Conservation (phyloP, 331 rosid species). For the Dryas integrifolia region DNA sequence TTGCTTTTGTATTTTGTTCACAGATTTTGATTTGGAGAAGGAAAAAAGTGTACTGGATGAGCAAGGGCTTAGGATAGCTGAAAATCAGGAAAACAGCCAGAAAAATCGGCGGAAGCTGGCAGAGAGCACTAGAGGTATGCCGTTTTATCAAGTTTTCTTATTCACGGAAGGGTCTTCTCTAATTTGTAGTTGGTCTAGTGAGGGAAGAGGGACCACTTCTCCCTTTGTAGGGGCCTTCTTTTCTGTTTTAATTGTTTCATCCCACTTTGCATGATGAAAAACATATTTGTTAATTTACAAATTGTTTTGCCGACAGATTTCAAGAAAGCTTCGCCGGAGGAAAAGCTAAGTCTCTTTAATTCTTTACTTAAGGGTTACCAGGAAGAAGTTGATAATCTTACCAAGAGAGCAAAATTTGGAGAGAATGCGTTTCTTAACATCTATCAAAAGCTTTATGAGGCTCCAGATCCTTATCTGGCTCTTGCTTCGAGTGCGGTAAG, state of each 20-base stretch:
- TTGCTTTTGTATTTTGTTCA: constrained; percentile 12
- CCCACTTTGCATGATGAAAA: background rate
- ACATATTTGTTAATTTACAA: background rate
- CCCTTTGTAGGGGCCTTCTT: background rate
- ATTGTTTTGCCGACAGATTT: constrained; percentile 54
- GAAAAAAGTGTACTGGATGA: constrained; percentile 83
- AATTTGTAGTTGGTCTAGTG: background rate
- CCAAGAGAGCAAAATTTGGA: constrained; percentile 93
- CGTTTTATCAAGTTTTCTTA: background rate
- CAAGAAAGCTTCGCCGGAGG: constrained; percentile 80
- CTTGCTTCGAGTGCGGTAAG: constrained; percentile 90
- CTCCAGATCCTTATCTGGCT: constrained; percentile 96
- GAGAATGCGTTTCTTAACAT: constrained; percentile 98
- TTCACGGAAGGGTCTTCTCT: background rate
- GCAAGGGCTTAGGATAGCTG: constrained; percentile 92
- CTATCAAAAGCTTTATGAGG: constrained; percentile 93
- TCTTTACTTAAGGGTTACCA: constrained; percentile 84
- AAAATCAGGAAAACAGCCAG: constrained; percentile 97
- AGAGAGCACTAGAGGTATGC: constrained; percentile 84
- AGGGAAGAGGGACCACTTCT: background rate
- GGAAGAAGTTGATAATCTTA: constrained; percentile 95
- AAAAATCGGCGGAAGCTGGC: constrained; percentile 97
- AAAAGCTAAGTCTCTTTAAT: constrained; percentile 67
- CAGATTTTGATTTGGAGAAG: constrained; percentile 95
- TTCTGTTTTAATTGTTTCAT: background rate